These are phyloP conservation scores for Puccinia coronata DNA, from an alignment of 1,284 basidiomycete genomes.

Conservation along the genomic window DNA sequence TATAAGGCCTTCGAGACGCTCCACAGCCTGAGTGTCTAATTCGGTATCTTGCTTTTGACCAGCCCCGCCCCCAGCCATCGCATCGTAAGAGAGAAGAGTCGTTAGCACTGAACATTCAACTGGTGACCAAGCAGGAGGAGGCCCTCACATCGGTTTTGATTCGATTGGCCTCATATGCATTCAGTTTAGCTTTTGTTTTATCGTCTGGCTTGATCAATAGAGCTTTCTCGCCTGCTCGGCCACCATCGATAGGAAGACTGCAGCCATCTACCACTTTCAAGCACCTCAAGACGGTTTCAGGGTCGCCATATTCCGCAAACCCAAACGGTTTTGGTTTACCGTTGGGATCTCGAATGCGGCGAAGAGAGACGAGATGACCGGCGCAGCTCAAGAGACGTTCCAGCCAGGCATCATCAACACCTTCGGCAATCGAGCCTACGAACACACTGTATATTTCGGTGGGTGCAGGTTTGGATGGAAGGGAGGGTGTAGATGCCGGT, in stretches of 20 bases:
- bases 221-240: constrained; percentile 52
- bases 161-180: constrained; percentile 55
- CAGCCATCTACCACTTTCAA: constrained; percentile 56
- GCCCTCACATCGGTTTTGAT: constrained; percentile 54
- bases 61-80: too few species aligned
- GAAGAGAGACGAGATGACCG: constrained; percentile 55
- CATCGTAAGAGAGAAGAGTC: not conserved
- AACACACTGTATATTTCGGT: constrained; percentile 56
- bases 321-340: constrained; percentile 56
- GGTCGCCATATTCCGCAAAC: constrained; percentile 57
- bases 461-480: constrained; percentile 39
- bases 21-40: constrained; percentile 45
- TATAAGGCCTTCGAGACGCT: constrained; percentile 48
- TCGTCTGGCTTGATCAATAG: constrained; percentile 57
- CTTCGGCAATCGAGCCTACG: constrained; percentile 55
- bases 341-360: constrained; percentile 52
- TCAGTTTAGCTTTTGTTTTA: constrained; percentile 55
- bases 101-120: not conserved
- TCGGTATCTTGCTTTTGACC: constrained; percentile 46
- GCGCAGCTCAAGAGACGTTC: constrained; percentile 56
- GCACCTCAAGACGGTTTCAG: constrained; percentile 56
- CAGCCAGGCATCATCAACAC: constrained; percentile 56
- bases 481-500: not conserved
- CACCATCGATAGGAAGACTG: constrained; percentile 51
- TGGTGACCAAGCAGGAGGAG: not conserved